Evolutionary conservation across 2,329 filamentous ascomycete genomes (phyloP), one percentile per base, ranked within the genome.

Genomic region (Colletotrichum melonis): DNA sequence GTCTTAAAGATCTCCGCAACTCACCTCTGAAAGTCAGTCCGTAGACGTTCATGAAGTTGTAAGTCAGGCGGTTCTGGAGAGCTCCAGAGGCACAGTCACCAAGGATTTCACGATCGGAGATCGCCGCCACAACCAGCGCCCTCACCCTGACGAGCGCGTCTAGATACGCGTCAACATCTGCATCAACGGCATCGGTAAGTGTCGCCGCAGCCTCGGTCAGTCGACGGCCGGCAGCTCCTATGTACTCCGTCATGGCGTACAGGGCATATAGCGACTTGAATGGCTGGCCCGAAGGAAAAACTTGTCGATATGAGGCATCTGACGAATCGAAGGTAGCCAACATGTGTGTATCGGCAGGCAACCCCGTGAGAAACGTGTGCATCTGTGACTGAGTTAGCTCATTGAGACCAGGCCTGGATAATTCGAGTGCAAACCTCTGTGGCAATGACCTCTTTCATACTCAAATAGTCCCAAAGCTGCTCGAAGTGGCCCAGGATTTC

Each of bases 401-500:
- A 9, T 9, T 22, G 19, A 19, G 24, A 35, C 35, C 24, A 24
- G n/a, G n/a, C 24, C 6, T n/a, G 7, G 4, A 16, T 12, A 4
- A 56, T 16, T 26, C 67, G 24, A 7, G 58, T 19, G 73, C 82
- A 76, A 85, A 93, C 92, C 85, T 94, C 91, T 78, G 89, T 86
- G 7, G 93, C 91, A 55, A 95, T 84, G 63, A 85, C 86, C 72
- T 95, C 92, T 57, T 94, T 89, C 83, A 95, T 89, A 75, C 91
- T 91, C 67, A 98, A 87, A 78, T 96, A 93, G 56, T 91, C 89
- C 88, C 97, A 98, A 28, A 99, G 84, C 74, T 96, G 92, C 67
- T 94, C 89, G 78, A 98, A 97, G 81, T 97, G 94, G 70, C 91
- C 88, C 76, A 97, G 85, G 26, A 98, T 92, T 77, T 96, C 94